phyloP scores from a whole-genome alignment of 2,329 filamentous ascomycete species.

The Cyphellophora attinorum region DNA sequence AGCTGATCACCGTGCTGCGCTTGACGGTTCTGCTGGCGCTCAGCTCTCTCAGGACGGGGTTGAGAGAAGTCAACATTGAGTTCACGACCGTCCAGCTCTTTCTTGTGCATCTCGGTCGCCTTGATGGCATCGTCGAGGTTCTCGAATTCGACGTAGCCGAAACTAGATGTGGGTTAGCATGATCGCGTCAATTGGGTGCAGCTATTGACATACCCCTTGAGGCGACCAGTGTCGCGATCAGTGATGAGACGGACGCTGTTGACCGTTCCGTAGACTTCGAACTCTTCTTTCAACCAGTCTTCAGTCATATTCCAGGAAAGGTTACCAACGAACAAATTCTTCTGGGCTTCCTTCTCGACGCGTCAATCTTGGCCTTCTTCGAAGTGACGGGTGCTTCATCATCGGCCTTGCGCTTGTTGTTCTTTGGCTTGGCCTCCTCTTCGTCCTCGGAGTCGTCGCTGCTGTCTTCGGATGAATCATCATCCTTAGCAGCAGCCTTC shows the following conservation, averaged over 20 bases:
- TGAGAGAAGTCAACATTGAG: slow-evolving; percentile 74
- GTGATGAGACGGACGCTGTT: slow-evolving; percentile 69
- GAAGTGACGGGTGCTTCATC: slow-evolving; percentile 27
- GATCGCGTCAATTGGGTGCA: background rate
- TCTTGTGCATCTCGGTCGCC: slow-evolving; percentile 65
- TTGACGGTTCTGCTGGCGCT: slow-evolving; percentile 47
- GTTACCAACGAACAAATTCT: slow-evolving; percentile 80
- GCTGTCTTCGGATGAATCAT: slow-evolving; percentile 6
- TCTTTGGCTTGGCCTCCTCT: slow-evolving; percentile 18
- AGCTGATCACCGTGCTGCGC: slow-evolving; percentile 63
- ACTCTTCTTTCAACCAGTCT: slow-evolving; percentile 68
- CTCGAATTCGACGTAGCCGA: slow-evolving; percentile 85
- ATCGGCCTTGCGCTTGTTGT: slow-evolving; percentile 39
- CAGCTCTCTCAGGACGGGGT: slow-evolving; percentile 50
- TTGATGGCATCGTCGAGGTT: slow-evolving; percentile 57
- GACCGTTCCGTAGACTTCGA: slow-evolving; percentile 68
- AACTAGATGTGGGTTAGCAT: slow-evolving; percentile 38
- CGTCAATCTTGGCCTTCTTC: slow-evolving; percentile 48
- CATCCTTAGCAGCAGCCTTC: slow-evolving; percentile 8
- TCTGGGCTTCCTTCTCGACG: slow-evolving; percentile 34
- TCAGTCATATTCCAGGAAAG: slow-evolving; percentile 87
- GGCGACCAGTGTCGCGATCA: slow-evolving; percentile 69
- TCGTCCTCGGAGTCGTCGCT: slow-evolving; percentile 20
- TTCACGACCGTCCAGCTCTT: slow-evolving; percentile 62
- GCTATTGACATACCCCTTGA: slow-evolving; percentile 55